Evolutionary conservation across 345 rosid species (phyloP).

Genomic region (Heritiera littoralis): DNA sequence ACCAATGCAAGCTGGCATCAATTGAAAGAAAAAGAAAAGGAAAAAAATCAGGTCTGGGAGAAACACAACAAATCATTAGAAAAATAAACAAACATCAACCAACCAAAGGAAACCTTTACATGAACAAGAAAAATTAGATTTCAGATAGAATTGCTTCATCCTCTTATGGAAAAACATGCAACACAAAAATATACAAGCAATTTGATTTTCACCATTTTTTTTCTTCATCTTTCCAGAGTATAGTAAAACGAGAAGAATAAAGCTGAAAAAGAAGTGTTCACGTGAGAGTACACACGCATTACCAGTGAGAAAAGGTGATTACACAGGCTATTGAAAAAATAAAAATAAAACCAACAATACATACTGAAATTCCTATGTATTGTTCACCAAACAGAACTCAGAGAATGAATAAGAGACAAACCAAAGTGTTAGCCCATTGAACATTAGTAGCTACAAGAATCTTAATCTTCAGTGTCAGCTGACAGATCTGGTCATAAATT

Average conservation of each 20-base stretch:
- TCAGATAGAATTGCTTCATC: not conserved
- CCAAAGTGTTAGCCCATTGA: not conserved
- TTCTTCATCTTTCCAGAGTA: not conserved
- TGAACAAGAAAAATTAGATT: not conserved
- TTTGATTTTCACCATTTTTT: not conserved
- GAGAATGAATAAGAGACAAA: not conserved
- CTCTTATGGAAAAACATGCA: not conserved
- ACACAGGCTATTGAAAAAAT: not conserved
- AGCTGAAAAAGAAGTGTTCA: not conserved
- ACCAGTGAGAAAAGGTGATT: not conserved
- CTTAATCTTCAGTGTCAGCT: too few species aligned
- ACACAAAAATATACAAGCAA: not conserved
- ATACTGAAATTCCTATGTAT: not conserved
- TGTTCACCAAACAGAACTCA: not conserved
- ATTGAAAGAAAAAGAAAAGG: not conserved
- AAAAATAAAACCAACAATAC: not conserved
- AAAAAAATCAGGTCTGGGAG: not conserved
- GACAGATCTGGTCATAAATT: constrained; percentile 21
- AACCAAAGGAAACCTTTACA: not conserved
- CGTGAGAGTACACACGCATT: not conserved
- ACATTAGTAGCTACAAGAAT: not conserved
- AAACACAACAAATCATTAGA: not conserved
- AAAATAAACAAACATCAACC: not conserved
- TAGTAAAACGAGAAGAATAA: not conserved
- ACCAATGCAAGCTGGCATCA: too few species aligned